Evolutionary conservation across 2,329 filamentous ascomycete species (phyloP), one percentile per base, ranked within the genome.

Genomic region (Exophiala sideris): DNA sequence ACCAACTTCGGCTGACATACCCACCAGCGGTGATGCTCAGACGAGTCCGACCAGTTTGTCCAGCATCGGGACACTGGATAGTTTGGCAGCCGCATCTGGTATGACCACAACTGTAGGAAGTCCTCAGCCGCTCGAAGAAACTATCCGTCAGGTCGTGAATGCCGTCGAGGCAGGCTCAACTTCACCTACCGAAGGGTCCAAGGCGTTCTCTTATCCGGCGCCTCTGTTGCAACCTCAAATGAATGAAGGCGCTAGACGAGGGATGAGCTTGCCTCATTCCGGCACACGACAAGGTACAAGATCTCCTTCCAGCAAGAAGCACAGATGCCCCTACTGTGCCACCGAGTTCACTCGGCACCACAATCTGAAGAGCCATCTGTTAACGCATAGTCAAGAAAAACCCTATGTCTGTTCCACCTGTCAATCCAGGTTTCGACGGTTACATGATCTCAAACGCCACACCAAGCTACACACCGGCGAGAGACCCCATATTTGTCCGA

Each of bases 381-480:
- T 99, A 68, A 97, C 94, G 0, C 94, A 97, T 71, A 96, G 91
- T 66, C 92, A 99, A 77, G 94, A 99, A 71, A 99, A 99, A 73
- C 94, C 94, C 0, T 99, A 94, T 67, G 83, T 94, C 24, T 99
- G 94, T 68, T 86, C 89, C 58, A 90, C 89, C n/a, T 99, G 94
- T 70, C 84, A 92, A 64, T 89, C 94, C 71, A 85, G 92, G 48
- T 99, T 99, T 72, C 84, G 94, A 51, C 85, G 94, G 60, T 78
- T 97, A 48, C 94, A 99, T 68, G 94, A 99, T 67, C 74, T 99
- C 62, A 99, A 99, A 76, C 85, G 94, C 38, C 94, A 99, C 70
- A 91, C 88, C 61, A 99, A 99, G 73, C 81, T 99, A 18, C 94
- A 99, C 68, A 97, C 92, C 0, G 94, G 94, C 51, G 94, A 99